These are phyloP conservation scores for Populus trichocarpa DNA, from an alignment of 441 rosid genomes.

Conservation along the genomic window DNA sequence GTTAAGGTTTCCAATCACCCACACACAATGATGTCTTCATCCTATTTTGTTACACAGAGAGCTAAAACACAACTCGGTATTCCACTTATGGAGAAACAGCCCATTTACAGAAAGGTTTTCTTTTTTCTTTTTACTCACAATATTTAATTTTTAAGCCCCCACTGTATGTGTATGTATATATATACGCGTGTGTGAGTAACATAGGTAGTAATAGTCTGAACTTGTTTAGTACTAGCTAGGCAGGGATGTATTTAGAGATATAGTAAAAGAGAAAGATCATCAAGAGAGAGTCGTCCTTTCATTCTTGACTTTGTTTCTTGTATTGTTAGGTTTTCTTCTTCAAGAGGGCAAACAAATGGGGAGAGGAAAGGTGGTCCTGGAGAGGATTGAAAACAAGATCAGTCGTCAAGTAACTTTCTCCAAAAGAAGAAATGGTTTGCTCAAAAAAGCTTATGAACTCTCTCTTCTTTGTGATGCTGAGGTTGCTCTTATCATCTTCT, in stretches of 20 bases:
- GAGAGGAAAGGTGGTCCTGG: conserved; percentile 39
- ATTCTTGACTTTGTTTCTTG: neutral
- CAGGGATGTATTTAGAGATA: neutral
- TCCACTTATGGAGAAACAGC: too few relatives aligned
- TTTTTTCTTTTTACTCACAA: too few relatives aligned
- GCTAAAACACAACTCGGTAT: too few relatives aligned
- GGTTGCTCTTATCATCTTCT: conserved; percentile 40
- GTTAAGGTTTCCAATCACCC: too few relatives aligned
- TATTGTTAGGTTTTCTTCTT: conserved; percentile 4
- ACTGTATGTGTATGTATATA: too few relatives aligned
- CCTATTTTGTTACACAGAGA: too few relatives aligned
- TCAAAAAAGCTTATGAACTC: conserved; percentile 39
- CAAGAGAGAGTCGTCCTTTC: too few relatives aligned
- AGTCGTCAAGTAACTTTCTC: conserved; percentile 42
- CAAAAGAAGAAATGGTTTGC: conserved; percentile 40
- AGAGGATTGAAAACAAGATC: conserved; percentile 40
- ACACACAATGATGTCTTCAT: too few relatives aligned
- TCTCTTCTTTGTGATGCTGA: conserved; percentile 42
- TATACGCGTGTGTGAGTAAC: too few relatives aligned
- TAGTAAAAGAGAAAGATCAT: neutral
- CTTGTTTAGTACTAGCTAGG: neutral
- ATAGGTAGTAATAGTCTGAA: too few relatives aligned
- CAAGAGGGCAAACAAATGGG: conserved; percentile 21
- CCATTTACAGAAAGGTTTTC: too few relatives aligned
- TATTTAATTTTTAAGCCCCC: too few relatives aligned